Percentiles rank a stretch among this genome's conserved stretches.
These are phyloP conservation scores for Rosa chinensis DNA, from an alignment of 306 rosid species.

Conservation along the genomic window DNA sequence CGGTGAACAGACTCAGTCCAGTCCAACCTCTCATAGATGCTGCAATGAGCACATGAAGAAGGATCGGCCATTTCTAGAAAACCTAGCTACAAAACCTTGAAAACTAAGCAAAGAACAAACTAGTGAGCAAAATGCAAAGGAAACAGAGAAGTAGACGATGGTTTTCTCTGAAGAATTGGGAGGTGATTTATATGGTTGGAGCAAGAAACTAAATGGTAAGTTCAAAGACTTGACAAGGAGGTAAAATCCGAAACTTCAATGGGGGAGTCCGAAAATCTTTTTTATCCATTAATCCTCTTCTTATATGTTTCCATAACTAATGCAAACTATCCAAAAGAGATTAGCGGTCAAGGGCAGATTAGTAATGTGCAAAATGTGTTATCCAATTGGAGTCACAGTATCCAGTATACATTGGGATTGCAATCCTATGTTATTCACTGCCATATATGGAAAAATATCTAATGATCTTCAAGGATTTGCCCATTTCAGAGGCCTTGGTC, in stretches of 20 bases:
- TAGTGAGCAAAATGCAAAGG: background rate
- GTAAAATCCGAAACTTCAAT: background rate
- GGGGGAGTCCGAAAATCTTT: background rate
- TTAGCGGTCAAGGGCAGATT: background rate
- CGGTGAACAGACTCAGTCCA: constrained; percentile 62
- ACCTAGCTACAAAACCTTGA: constrained; percentile 21
- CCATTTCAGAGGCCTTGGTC: background rate
- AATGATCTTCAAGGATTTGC: background rate
- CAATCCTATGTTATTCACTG: background rate
- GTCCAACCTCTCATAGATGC: constrained; percentile 87
- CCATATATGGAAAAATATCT: background rate
- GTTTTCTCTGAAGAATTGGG: constrained; percentile 4
- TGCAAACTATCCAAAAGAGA: background rate
- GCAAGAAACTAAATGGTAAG: background rate
- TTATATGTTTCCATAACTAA: background rate
- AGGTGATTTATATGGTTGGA: constrained; percentile 21
- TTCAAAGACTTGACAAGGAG: constrained; percentile 11
- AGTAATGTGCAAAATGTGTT: background rate
- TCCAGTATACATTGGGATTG: background rate
- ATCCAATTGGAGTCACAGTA: background rate
- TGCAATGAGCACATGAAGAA: constrained; percentile 40
- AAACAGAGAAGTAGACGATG: constrained; percentile 3
- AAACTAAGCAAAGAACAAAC: background rate
- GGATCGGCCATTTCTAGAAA: constrained; percentile 51
- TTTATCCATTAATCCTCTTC: background rate